Evolutionary conservation across 495 filamentous ascomycete genomes (phyloP).

Genomic region (Talaromyces adpressus): DNA sequence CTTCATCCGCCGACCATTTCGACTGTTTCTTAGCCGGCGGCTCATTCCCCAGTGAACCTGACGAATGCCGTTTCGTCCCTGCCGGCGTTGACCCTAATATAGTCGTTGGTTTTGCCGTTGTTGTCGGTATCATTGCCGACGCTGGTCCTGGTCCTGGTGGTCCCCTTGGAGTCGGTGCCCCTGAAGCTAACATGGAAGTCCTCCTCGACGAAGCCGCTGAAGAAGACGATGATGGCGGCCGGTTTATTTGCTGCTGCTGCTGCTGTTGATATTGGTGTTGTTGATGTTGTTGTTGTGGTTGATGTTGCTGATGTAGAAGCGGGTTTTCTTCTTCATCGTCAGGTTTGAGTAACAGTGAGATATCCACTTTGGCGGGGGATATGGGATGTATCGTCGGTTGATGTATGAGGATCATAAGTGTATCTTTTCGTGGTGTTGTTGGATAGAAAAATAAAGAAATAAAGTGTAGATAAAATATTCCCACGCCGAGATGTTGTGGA

Average conservation of each 20-base stretch:
- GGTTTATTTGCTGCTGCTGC: slow-evolving; percentile 1
- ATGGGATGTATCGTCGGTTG: slow-evolving; percentile 33
- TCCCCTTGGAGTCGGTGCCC: slow-evolving; percentile 14
- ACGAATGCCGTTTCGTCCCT: slow-evolving; percentile 1
- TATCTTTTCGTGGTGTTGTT: slow-evolving; percentile 18
- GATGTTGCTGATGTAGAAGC: slow-evolving; percentile 14
- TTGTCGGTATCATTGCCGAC: slow-evolving; percentile 35
- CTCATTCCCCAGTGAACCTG: slow-evolving; percentile 40
- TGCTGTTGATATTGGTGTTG: slow-evolving; percentile 8
- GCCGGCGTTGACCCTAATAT: neutral
- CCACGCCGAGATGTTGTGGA: neutral
- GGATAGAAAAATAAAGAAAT: neutral
- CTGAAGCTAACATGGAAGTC: slow-evolving; percentile 16
- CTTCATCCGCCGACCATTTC: slow-evolving; percentile 92
- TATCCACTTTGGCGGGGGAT: slow-evolving; percentile 74
- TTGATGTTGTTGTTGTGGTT: slow-evolving; percentile 12
- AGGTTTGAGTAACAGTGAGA: slow-evolving; percentile 72
- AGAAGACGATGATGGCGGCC: slow-evolving; percentile 6
- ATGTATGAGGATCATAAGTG: slow-evolving; percentile 49
- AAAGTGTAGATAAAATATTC: neutral
- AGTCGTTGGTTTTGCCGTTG: slow-evolving; percentile 37
- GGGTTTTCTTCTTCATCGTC: slow-evolving; percentile 73
- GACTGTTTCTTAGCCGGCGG: slow-evolving; percentile 90
- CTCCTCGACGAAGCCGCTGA: slow-evolving; percentile 18
- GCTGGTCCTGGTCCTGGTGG: slow-evolving; percentile 9